Conservation (phyloP, 2,329 filamentous ascomycete species). For the Epichloe brachyelytri region DNA sequence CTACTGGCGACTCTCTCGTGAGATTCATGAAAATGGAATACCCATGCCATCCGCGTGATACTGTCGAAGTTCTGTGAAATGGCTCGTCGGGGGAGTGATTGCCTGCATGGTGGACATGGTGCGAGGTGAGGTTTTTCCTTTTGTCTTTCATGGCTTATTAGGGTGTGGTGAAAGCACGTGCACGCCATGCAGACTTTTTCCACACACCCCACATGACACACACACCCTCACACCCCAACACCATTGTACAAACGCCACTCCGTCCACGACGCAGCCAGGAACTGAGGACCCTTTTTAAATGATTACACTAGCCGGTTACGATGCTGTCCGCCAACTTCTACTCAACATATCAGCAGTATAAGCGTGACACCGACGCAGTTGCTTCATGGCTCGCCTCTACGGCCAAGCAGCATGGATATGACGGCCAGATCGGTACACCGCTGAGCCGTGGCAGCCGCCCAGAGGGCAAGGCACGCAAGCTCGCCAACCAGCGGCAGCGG, state of each 20-base stretch:
- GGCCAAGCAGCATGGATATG: neutral
- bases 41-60: conserved; percentile 17
- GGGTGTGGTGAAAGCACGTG: neutral
- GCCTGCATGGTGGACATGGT: neutral
- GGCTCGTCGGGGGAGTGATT: too few species aligned
- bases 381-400: neutral
- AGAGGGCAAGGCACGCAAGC: neutral
- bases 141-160: too few species aligned
- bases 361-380: neutral
- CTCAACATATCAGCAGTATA: neutral
- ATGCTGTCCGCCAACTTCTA: neutral
- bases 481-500: neutral
- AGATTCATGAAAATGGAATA: too few species aligned
- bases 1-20: too few species aligned
- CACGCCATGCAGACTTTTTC: neutral
- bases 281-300: too few species aligned
- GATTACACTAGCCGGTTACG: too few species aligned
- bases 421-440: neutral
- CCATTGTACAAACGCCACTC: too few species aligned
- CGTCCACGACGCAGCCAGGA: too few species aligned
- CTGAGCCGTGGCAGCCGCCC: neutral
- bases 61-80: neutral
- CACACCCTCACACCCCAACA: too few species aligned
- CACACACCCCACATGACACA: too few species aligned
- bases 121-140: neutral